Conservation (phyloP, 1,284 basidiomycete species). For the Moniliella sp. region DNA sequence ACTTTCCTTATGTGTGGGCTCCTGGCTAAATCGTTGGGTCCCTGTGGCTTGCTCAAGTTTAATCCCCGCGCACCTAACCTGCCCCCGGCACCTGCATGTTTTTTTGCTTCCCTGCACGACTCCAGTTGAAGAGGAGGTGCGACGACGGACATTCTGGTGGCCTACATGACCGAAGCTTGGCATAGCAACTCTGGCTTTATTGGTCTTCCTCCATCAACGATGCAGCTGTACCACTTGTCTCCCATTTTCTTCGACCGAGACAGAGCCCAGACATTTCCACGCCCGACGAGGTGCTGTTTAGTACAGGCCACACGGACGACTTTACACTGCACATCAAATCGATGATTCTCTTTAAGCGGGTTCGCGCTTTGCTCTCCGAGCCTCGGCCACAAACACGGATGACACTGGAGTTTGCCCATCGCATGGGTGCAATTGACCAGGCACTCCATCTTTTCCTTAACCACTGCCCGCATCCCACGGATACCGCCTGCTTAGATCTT, state of each 20-base stretch:
- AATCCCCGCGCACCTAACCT: no score
- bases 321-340: constrained; percentile 8
- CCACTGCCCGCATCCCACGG: no score
- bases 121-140: constrained; percentile 5
- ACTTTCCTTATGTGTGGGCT: constrained; percentile 2
- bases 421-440: no score
- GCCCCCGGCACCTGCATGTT: no score
- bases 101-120: no score
- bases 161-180: constrained; percentile 5
- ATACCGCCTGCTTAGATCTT: constrained; percentile 2
- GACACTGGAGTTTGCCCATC: no score
- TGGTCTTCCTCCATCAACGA: constrained; percentile 4
- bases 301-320: constrained; percentile 6
- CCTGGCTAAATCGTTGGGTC: neutral
- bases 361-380: no score
- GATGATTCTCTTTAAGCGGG: constrained; percentile 1
- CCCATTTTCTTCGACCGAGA: constrained; percentile 4
- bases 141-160: constrained; percentile 5
- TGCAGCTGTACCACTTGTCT: constrained; percentile 2
- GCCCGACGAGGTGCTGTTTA: constrained; percentile 5
- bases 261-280: no score
- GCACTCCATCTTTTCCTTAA: no score
- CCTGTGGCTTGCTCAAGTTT: no score
- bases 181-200: constrained; percentile 1
- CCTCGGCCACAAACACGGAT: no score